Percentiles rank a stretch among this genome's conserved stretches.
Conservation (phyloP, 2,329 filamentous ascomycete species). For the Claviceps spartinae region DNA sequence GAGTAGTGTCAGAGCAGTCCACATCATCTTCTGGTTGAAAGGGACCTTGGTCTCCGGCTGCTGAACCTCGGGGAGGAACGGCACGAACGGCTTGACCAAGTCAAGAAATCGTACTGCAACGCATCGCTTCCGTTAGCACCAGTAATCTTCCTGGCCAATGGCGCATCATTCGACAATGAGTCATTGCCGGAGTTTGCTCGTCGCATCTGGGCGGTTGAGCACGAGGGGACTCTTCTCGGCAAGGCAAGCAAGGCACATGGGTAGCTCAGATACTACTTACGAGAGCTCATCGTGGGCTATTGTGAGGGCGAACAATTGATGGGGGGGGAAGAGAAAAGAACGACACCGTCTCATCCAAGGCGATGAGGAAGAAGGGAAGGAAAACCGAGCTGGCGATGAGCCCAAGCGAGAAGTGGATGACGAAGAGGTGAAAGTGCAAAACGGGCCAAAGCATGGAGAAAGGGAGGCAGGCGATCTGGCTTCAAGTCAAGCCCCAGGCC, state of each 20-base stretch:
- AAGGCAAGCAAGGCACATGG: neutral
- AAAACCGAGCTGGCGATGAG: constrained; percentile 24
- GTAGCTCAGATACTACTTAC: constrained; percentile 27
- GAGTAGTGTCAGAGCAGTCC: constrained; percentile 84
- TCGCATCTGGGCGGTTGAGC: neutral
- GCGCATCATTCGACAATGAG: constrained; percentile 9
- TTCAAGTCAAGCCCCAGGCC: constrained; percentile 21
- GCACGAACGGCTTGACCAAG: constrained; percentile 98
- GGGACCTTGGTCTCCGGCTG: constrained; percentile 96
- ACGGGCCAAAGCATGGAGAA: constrained; percentile 19
- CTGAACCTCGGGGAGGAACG: constrained; percentile 98
- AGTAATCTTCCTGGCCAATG: constrained; percentile 13
- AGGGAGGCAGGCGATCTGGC: constrained; percentile 29
- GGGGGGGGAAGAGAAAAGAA: constrained; percentile 17
- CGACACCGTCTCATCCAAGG: constrained; percentile 28
- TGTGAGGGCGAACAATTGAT: constrained; percentile 11
- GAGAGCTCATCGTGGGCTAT: constrained; percentile 40
- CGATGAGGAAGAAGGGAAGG: constrained; percentile 18
- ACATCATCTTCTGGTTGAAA: constrained; percentile 98
- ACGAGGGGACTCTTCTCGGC: neutral
- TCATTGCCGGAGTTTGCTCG: constrained; percentile 2
- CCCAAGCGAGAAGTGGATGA: constrained; percentile 18
- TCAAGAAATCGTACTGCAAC: constrained; percentile 90
- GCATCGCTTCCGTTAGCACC: constrained; percentile 15
- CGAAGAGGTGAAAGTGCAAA: constrained; percentile 15